Percentiles rank a stretch among this genome's conserved stretches.
phyloP scores from a whole-genome alignment of 306 rosid genomes.

The Citrullus mucosospermus region DNA sequence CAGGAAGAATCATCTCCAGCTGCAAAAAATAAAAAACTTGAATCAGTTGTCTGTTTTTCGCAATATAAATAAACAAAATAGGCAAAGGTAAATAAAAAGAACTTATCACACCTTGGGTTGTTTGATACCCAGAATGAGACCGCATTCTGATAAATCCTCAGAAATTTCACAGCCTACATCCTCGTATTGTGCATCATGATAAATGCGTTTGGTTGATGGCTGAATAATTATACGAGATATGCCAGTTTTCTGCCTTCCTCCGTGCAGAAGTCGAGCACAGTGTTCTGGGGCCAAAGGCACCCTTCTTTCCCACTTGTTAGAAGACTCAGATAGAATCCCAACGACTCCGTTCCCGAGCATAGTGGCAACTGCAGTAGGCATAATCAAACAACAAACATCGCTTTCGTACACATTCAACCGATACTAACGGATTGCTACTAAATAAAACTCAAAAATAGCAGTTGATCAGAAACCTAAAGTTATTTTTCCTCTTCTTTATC shows the following conservation, averaged over 20 bases:
- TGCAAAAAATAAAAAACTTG: conserved; percentile 20
- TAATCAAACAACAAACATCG: not conserved
- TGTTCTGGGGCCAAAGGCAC: conserved; percentile 78
- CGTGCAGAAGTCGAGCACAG: conserved; percentile 71
- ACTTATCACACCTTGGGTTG: conserved; percentile 59
- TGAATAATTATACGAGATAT: conserved; percentile 68
- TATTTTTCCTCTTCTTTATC: not conserved
- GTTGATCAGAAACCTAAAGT: not conserved
- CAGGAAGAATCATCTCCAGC: conserved; percentile 79
- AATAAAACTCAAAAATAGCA: not conserved
- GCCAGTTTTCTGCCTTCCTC: conserved; percentile 32
- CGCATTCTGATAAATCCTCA: conserved; percentile 72
- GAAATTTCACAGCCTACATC: conserved; percentile 89
- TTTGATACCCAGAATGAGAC: conserved; percentile 74
- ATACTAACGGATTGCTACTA: not conserved
- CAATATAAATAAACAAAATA: not conserved
- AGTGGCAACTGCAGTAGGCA: not conserved
- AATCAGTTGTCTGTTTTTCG: not conserved
- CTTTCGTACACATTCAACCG: not conserved
- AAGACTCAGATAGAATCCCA: conserved; percentile 72
- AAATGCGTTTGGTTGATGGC: conserved; percentile 73
- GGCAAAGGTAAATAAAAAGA: not conserved
- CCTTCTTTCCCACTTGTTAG: conserved; percentile 92
- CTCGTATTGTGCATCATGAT: conserved; percentile 61
- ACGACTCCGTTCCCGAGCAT: conserved; percentile 91